phyloP scores from a whole-genome alignment of 2,329 filamentous ascomycete genomes.

The Claviceps spartinae region DNA sequence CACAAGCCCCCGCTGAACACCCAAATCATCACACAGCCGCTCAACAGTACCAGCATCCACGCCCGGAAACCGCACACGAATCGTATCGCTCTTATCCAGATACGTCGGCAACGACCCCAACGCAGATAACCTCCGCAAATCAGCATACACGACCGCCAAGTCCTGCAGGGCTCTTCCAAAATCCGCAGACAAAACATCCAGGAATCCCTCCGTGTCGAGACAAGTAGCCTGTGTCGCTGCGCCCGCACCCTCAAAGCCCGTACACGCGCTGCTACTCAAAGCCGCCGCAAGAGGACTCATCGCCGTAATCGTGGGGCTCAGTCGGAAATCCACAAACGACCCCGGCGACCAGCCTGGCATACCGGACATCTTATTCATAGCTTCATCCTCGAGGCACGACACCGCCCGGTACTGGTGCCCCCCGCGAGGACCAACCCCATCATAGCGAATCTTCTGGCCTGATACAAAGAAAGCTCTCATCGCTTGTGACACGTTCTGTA shows the following conservation, averaged over 20 bases:
- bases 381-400: slow-evolving; percentile 60
- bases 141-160: slow-evolving; percentile 62
- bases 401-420: slow-evolving; percentile 69
- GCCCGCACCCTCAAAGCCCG: slow-evolving; percentile 25
- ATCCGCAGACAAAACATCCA: slow-evolving; percentile 75
- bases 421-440: slow-evolving; percentile 60
- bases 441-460: slow-evolving; percentile 76
- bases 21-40: slow-evolving; percentile 71
- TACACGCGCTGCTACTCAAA: slow-evolving; percentile 33
- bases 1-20: slow-evolving; percentile 67
- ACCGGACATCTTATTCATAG: slow-evolving; percentile 50
- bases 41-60: slow-evolving; percentile 77
- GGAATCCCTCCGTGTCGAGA: slow-evolving; percentile 69
- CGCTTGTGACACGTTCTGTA: slow-evolving; percentile 89
- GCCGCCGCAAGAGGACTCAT: slow-evolving; percentile 55
- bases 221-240: slow-evolving; percentile 37
- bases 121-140: slow-evolving; percentile 62
- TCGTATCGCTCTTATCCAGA: slow-evolving; percentile 49
- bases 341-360: slow-evolving; percentile 48
- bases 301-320: slow-evolving; percentile 83
- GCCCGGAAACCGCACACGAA: slow-evolving; percentile 81
- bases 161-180: slow-evolving; percentile 81
- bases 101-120: slow-evolving; percentile 76
- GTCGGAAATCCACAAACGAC: slow-evolving; percentile 74
- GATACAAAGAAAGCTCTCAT: slow-evolving; percentile 87